phyloP scores from a whole-genome alignment of 179 eudicot species.

The Pouteria campechiana region DNA sequence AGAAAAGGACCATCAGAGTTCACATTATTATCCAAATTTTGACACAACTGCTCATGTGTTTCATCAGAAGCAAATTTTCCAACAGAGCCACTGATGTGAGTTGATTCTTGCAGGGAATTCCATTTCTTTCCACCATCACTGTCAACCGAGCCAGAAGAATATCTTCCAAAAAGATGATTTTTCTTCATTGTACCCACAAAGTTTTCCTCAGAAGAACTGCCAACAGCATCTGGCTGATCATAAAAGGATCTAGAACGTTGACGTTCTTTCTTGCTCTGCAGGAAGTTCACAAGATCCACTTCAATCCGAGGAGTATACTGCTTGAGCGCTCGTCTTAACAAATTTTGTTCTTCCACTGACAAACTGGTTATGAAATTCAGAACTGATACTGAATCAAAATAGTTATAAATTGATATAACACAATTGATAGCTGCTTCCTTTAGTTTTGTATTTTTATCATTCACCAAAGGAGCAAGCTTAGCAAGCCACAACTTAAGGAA shows the following conservation, averaged over 20 bases:
- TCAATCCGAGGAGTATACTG: constrained; percentile 97
- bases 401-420: constrained; percentile 81
- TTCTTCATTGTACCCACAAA: constrained; percentile 63
- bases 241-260: constrained; percentile 72
- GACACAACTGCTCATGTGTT: constrained; percentile 33
- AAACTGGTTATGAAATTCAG: constrained; percentile 76
- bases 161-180: constrained; percentile 55
- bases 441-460: constrained; percentile 87
- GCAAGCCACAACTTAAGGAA: constrained; percentile 93
- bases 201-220: constrained; percentile 89
- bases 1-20: constrained; percentile 32
- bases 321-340: constrained; percentile 86
- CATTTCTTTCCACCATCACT: constrained; percentile 76
- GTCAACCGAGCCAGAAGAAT: constrained; percentile 64
- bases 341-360: constrained; percentile 93
- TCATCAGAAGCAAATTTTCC: constrained; percentile 45
- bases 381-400: constrained; percentile 75
- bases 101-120: constrained; percentile 60
- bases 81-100: constrained; percentile 24
- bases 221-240: constrained; percentile 76
- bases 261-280: constrained; percentile 87
- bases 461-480: constrained; percentile 75
- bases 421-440: constrained; percentile 89
- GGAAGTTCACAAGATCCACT: constrained; percentile 84
- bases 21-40: constrained; percentile 28